phyloP scores from a whole-genome alignment of 1,284 basidiomycete species.

The Naganishia albida region DNA sequence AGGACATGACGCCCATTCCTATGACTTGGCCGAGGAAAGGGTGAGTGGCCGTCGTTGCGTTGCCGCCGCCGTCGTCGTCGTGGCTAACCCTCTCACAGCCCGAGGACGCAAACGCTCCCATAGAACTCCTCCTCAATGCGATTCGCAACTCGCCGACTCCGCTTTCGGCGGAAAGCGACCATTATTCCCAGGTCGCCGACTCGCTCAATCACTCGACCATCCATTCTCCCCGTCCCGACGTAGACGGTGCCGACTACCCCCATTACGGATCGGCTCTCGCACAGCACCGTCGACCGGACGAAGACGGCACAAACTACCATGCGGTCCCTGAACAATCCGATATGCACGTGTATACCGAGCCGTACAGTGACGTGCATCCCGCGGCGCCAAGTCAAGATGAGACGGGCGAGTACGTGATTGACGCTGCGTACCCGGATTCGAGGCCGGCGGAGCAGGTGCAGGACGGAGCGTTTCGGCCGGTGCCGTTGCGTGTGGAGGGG shows the following conservation, averaged over 20 bases:
- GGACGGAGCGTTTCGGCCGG: not conserved
- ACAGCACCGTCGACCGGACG: not conserved
- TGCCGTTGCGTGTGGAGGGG: too few species aligned
- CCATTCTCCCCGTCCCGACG: slow-evolving; percentile 1
- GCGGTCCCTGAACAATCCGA: slow-evolving; percentile 17
- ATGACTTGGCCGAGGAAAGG: not conserved
- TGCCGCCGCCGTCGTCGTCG: not conserved
- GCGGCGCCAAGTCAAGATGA: not conserved
- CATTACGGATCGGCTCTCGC: not conserved
- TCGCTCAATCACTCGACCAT: not conserved
- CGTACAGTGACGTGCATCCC: not conserved
- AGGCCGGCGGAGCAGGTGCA: not conserved
- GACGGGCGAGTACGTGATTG: slow-evolving; percentile 21
- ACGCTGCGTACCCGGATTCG: slow-evolving; percentile 11
- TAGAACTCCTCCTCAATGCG: slow-evolving; percentile 28
- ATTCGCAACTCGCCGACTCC: slow-evolving; percentile 24
- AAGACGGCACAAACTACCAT: slow-evolving; percentile 10
- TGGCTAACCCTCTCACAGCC: not conserved
- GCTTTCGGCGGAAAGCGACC: slow-evolving; percentile 12
- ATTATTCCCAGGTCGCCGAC: not conserved
- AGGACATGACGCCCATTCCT: slow-evolving; percentile 5
- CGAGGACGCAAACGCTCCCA: slow-evolving; percentile 23
- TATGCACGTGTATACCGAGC: slow-evolving; percentile 4
- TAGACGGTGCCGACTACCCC: not conserved
- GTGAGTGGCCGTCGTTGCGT: slow-evolving; percentile 2